Evolutionary conservation across 768 basidiomycete genomes (phyloP), one percentile per base, ranked within the genome.

Genomic region (Psilocybe azurescens): DNA sequence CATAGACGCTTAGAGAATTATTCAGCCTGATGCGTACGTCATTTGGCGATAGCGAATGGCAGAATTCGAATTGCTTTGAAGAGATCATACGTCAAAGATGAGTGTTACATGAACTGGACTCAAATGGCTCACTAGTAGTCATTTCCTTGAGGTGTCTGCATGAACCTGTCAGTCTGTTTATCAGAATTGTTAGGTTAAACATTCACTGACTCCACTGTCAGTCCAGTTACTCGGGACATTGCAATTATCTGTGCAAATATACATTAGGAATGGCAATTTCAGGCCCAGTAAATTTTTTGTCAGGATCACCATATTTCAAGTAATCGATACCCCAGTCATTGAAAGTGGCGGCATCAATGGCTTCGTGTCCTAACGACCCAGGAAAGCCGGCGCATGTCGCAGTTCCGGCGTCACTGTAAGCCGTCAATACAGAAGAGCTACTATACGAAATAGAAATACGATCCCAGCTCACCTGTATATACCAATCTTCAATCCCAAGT

Each of bases 321-420:
- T 84, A 85, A 62, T 86, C 85, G 46, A 87, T 77, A 5, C 81
- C 83, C 86, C 86, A 87, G 29, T 76, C 77, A 56, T 67, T 75
- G 66, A 82, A 87, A 5, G 85, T 84, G 20, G 77, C 72, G 1
- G 84, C 86, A 69, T 86, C 86, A 36, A 81, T 71, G 10, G 53
- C 63, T 65, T 87, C 86, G 52, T 75, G 73, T 13, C 82, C 83
- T 11, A 86, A 69, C 1, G 85, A 86, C n/a, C 78, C 85, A n/a
- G 85, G 85, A 66, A 68, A 86, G 28, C 83, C 83, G 29, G 83
- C 78, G 58, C 85, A 86, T 3, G 85, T 86, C 5, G 70, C 67
- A 0, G 79, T 82, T 2, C 85, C 85, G 16, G 84, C 83, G 64
- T 86, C 85, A 62, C 84, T 85, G 20, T 3, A 50, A 11, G 14